These are phyloP conservation scores for Quercus gilva DNA, from an alignment of 306 rosid genomes.

Conservation along the genomic window DNA sequence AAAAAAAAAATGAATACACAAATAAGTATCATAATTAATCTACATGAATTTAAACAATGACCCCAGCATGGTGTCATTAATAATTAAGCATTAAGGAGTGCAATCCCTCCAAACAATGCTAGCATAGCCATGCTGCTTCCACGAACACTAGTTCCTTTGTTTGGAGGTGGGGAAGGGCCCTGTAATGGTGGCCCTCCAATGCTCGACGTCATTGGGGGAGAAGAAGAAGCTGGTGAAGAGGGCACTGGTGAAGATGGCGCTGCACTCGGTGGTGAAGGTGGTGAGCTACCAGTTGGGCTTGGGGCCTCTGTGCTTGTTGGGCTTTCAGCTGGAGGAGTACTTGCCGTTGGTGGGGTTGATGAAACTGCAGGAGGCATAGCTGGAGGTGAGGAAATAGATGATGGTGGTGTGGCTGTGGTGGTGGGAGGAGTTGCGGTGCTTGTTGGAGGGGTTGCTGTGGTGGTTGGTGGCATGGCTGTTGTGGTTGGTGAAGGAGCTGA, in stretches of 20 bases:
- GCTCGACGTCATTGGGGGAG: neutral
- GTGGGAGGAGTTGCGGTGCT: constrained; percentile 4
- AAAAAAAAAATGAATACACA: constrained; percentile 13
- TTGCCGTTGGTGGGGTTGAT: neutral
- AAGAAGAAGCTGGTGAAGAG: neutral
- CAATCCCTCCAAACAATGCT: constrained; percentile 38
- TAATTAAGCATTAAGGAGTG: constrained; percentile 16
- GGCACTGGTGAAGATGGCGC: neutral
- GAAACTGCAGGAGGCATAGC: neutral
- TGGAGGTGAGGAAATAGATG: neutral
- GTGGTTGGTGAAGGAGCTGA: constrained; percentile 1
- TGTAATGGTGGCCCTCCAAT: neutral
- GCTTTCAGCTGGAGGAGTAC: neutral
- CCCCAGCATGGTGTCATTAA: neutral
- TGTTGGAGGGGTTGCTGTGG: constrained; percentile 11
- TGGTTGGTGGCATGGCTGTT: neutral
- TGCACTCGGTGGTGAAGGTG: neutral
- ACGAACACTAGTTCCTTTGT: constrained; percentile 16
- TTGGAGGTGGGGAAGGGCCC: constrained; percentile 3
- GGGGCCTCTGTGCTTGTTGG: neutral
- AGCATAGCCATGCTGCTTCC: constrained; percentile 33
- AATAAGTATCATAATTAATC: constrained; percentile 23
- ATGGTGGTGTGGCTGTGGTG: neutral
- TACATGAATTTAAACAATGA: constrained; percentile 9
- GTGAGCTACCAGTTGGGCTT: constrained; percentile 10